Conservation (phyloP, 2,329 filamentous ascomycete genomes). For the Sodiomyces alkalinus region DNA sequence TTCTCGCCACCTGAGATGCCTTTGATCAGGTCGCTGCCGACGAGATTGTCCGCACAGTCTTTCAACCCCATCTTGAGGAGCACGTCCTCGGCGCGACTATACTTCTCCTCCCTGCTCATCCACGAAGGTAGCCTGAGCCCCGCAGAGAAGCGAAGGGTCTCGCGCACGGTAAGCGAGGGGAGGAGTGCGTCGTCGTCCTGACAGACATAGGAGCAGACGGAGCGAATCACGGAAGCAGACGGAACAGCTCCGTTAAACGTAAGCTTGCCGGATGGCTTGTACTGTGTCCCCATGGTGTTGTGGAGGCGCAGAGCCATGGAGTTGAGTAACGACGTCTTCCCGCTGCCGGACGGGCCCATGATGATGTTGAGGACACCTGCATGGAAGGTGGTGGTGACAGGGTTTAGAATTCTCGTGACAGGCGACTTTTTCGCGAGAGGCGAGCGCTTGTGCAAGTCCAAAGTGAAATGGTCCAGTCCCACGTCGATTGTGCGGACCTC, state of each 20-base stretch:
- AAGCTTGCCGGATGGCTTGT: conserved; percentile 45
- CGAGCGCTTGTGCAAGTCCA: conserved; percentile 48
- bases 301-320: conserved; percentile 54
- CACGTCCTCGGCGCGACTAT: conserved; percentile 52
- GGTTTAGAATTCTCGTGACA: conserved; percentile 47
- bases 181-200: conserved; percentile 66
- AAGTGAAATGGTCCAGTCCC: conserved; percentile 44
- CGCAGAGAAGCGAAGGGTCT: conserved; percentile 58
- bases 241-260: conserved; percentile 56
- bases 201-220: conserved; percentile 61
- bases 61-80: conserved; percentile 63
- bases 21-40: conserved; percentile 59
- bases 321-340: conserved; percentile 62
- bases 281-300: conserved; percentile 45
- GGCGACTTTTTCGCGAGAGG: conserved; percentile 34
- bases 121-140: conserved; percentile 54
- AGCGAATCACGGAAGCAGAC: conserved; percentile 52
- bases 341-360: conserved; percentile 66
- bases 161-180: conserved; percentile 59
- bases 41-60: conserved; percentile 60
- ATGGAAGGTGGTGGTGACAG: conserved; percentile 50
- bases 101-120: conserved; percentile 55
- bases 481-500: conserved; percentile 48
- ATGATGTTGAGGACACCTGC: conserved; percentile 59
- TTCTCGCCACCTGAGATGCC: conserved; percentile 72